Base-by-base conservation (phyloP, 345 rosid genomes). In the Chamaenerion angustifolium region DNA sequence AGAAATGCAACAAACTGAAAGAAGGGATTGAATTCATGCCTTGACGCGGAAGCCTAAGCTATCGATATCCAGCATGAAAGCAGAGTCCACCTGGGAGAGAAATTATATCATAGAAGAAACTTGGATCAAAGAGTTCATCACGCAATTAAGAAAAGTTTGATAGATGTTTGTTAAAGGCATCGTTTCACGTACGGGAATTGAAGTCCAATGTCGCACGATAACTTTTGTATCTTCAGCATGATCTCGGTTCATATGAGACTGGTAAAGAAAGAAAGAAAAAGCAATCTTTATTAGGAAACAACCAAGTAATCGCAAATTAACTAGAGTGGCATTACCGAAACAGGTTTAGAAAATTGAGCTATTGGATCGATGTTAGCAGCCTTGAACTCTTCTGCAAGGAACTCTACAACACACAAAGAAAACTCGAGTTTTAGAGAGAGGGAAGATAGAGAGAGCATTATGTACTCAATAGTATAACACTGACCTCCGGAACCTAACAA, bases 191-290 rank as follows among this genome's bases (percentile, higher is more conserved):
- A 90, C 98, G 64, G 69, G 90, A 68, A 87, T 74, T 49, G 83
- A 81, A 27, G 93, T 83, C 42, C 72, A 51, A 55, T 82, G 82
- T 65, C 70, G 74, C 58, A 82, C 96, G 44, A 92, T 86, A 51
- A 76, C 77, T 66, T 62, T 82, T 44, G 89, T 87, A 63, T 83
- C 98, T 47, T 92, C 95, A 59, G 65, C 78, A 69, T 92, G 96
- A 71, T 92, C 98, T 69, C 70, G 80, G 48, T 92, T 92, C 95
- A 85, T 85, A 65, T 89, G 97, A 47, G 94, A 79, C 95, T 85
- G 62, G 48, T 45, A 10, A 31, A 12, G 3, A 16, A 14, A 10
- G 43, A n/a, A n/a, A n/a, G n/a, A 21, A 31, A 31, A 19, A 10
- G 14, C 0, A 8, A 17, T 31, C 37, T 31, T 31, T 4, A 12